Evolutionary conservation across 495 filamentous ascomycete species (phyloP).

Genomic region (Penicillium tannophilum): DNA sequence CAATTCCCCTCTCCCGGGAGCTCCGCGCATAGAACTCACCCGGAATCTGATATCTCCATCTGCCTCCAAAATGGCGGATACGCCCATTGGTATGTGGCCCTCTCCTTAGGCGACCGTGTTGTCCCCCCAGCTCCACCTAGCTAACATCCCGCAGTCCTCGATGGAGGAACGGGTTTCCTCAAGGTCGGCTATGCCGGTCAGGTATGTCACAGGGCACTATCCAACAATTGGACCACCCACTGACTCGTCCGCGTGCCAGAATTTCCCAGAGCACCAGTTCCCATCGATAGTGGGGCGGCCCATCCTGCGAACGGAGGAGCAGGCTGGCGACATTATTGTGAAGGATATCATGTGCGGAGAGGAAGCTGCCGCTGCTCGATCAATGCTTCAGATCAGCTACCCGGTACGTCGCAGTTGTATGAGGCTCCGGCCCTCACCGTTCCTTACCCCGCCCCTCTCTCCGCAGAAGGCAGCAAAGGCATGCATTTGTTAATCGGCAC

Average conservation of each 20-base stretch:
- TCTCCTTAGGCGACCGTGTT: slow-evolving; percentile 28
- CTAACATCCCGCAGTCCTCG: slow-evolving; percentile 73
- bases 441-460: slow-evolving; percentile 27
- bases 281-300: slow-evolving; percentile 98
- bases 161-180: slow-evolving; percentile 99
- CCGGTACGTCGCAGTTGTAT: slow-evolving; percentile 59
- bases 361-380: slow-evolving; percentile 91
- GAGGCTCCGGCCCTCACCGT: slow-evolving; percentile 16
- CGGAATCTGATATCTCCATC: slow-evolving; percentile 10
- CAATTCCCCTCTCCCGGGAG: slow-evolving; percentile 28
- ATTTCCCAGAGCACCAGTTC: slow-evolving; percentile 98
- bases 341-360: slow-evolving; percentile 99
- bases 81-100: slow-evolving; percentile 65
- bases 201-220: slow-evolving; percentile 45
- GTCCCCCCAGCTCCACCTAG: slow-evolving; percentile 30
- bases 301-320: slow-evolving; percentile 94
- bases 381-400: slow-evolving; percentile 97
- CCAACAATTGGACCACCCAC: slow-evolving; percentile 10
- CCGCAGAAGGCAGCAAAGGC: slow-evolving; percentile 22
- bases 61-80: slow-evolving; percentile 61
- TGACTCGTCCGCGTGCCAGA: slow-evolving; percentile 51
- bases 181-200: slow-evolving; percentile 98
- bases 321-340: slow-evolving; percentile 73
- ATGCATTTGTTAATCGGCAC: slow-evolving; percentile 28
- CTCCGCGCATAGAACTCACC: slow-evolving; percentile 13